Evolutionary conservation across 2,329 filamentous ascomycete species (phyloP), one percentile per base, ranked within the genome.

Genomic region (Xylariaceae sp.): DNA sequence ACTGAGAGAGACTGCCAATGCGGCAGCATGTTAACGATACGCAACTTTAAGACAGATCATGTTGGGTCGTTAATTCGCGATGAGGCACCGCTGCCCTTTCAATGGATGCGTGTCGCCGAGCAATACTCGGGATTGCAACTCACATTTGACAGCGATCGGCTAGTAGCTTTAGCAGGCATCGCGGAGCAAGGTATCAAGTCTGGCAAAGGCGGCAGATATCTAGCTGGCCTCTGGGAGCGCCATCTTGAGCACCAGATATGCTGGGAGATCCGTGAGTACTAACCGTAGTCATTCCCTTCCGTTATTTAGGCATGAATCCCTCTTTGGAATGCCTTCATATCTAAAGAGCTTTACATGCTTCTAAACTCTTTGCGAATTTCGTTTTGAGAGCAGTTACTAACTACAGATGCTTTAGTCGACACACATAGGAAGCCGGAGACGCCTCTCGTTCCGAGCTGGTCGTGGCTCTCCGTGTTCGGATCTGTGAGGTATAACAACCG

Each of bases 401-500:
- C n/a, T n/a, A n/a, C n/a, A n/a, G n/a, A n/a, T n/a, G n/a, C n/a
- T n/a, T n/a, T n/a, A n/a, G n/a, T n/a, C 24, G 18, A 36, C 24
- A 45, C 15, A 10, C 35, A 53, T 29, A 30, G 35, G 13, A 36
- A 29, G 15, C 50, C 50, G 8, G 40, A 29, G 8, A 13, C n/a
- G 13, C 52, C 48, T 37, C 13, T 47, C 5, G 52, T 47, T 6
- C 55, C 55, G 1, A 55, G 46, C 40, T 58, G 55, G 55, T 55
- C 55, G 29, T 58, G 55, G 55, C 39, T 50, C n/a, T 53, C 54
- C 1, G 40, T 57, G n/a, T 53, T 57, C 16, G 55, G 55, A 9
- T 6, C 7, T 3, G 21, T 54, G 3, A 1, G 8, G 1, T 50
- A 50, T 37, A 3, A 10, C 1, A 57, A 57, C 27, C 37, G 55